Base-by-base conservation (phyloP, 1,284 basidiomycete species). In the Inonotus obliquus region DNA sequence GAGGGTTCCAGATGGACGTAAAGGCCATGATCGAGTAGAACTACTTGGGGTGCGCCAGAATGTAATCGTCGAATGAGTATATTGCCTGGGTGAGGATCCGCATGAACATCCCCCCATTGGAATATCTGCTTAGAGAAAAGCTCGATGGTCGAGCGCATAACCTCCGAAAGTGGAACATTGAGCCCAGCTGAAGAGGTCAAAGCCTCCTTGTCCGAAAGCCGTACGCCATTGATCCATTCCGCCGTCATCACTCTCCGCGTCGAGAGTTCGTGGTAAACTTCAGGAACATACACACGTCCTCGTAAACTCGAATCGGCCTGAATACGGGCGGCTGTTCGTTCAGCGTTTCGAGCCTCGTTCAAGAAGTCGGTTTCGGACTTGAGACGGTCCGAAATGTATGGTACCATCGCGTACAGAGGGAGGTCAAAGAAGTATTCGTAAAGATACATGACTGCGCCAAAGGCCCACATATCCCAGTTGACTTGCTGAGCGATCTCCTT, bases 11-110 rank as follows among this genome's bases (percentile, higher is more conserved):
- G 79, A 2, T 78, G 77, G 32, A 94, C 90, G 69, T 93, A 96
- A 19, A 96, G 76, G 0, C 94, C 94, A 70, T 96, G 94, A 70
- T 96, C 94, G 65, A 96, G 83, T 10, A 96, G 77, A 32, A 95
- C 93, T 48, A 96, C 80, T 69, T 96, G 91, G 0, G 91, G 85
- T n/a, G 77, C 74, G 11, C 71, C 74, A 0, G 71, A 68, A 0
- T 93, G 92, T 60, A 87, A 80, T 0, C 87, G 86, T 6, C 93
- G 85, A 37, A 95, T 81, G 67, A 96, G 83, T 63, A 96, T 80
- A 75, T 96, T 95, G 1, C 92, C 93, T 0, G 83, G 82, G 67
- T 84, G 87, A 0, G 87, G 91, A 63, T 92, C 88, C 66, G 86
- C 89, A 72, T 91, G 87, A 0, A 93, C 85, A 80, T 87, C 94